A percentile compares a stretch with the other conserved stretches of the same genome.
Evolutionary conservation across 139 green algal genomes (phyloP).

Genomic region (Mychonastes homosphaera): DNA sequence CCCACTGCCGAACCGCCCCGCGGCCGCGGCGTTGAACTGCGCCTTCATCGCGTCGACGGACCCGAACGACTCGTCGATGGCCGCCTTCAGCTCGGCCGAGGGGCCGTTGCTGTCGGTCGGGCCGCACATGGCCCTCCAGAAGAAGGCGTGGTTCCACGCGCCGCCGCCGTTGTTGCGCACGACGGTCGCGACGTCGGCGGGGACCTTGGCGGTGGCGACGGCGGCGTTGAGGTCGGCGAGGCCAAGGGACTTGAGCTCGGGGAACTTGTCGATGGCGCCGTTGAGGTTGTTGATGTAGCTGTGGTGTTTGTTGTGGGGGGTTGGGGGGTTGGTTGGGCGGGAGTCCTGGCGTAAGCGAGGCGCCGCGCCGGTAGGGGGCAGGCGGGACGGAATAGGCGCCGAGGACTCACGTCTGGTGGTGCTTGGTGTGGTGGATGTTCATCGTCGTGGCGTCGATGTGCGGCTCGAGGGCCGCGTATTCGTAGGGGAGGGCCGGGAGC

Average conservation of each 20-base stretch:
- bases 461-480: slow-evolving; percentile 59
- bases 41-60: slow-evolving; percentile 63
- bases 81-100: slow-evolving; percentile 39
- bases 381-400: no score
- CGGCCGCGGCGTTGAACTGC: slow-evolving; percentile 66
- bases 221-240: slow-evolving; percentile 38
- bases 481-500: slow-evolving; percentile 56
- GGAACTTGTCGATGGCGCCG: slow-evolving; percentile 47
- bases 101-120: slow-evolving; percentile 20
- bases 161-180: slow-evolving; percentile 50
- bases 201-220: slow-evolving; percentile 30
- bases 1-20: slow-evolving; percentile 59
- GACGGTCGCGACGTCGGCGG: slow-evolving; percentile 29
- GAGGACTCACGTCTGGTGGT: slow-evolving; percentile 59
- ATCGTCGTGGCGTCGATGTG: slow-evolving; percentile 71
- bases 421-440: slow-evolving; percentile 67
- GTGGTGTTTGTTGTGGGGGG: slow-evolving; percentile 47
- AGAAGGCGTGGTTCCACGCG: slow-evolving; percentile 38
- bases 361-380: no score
- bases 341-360: neutral
- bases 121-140: slow-evolving; percentile 37
- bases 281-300: slow-evolving; percentile 76
- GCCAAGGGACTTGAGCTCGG: slow-evolving; percentile 45
- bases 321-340: neutral
- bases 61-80: slow-evolving; percentile 57